Base-by-base conservation (phyloP, 345 rosid genomes). In the Pseudoturritis turrita region DNA sequence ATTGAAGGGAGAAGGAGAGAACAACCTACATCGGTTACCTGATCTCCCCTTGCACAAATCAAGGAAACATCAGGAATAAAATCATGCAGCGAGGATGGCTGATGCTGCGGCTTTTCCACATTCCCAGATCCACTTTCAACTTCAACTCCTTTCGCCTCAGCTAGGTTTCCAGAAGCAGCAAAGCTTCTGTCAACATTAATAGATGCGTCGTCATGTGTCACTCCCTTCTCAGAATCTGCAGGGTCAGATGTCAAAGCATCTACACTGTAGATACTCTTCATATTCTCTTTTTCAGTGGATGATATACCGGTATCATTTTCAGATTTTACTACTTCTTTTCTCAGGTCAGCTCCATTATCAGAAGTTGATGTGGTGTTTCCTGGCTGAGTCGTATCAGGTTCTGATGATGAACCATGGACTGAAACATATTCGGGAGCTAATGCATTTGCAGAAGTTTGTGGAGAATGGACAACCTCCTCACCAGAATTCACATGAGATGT, bases 1-100 rank as follows among this genome's bases (percentile, higher is more conserved):
- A 70, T 6, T 59, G 36, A 28, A 58, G 62, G 49, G 53, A 60
- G 81, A 80, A 79, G 73, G 77, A 84, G 83, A 82, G 85, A 79
- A 87, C 83, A 84, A 89, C 92, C 87, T 89, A 86, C 84, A 87
- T 84, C 86, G 54, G 85, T 82, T 84, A 89, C 87, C 89, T 87
- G 90, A 82, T 85, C 86, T 65, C 78, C 96, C 82, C 77, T 81
- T 58, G 77, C 79, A 50, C 61, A 81, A 77, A 70, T 74, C 76
- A 70, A 66, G 78, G 83, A 70, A 62, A 35, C 77, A 78, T 76
- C 84, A 62, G 84, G 80, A 55, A 71, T 40, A 80, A 63, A 65
- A 55, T 77, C 85, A 60, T 59, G 79, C 46, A 78, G 54, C 53
- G 83, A 58, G 23, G 77, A 51, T 28, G 72, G 60, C 57, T 78